Percentiles rank a stretch among this genome's conserved stretches.
These are phyloP conservation scores for Diplocarpon mali DNA, from an alignment of 2,329 filamentous ascomycete species.

Conservation along the genomic window DNA sequence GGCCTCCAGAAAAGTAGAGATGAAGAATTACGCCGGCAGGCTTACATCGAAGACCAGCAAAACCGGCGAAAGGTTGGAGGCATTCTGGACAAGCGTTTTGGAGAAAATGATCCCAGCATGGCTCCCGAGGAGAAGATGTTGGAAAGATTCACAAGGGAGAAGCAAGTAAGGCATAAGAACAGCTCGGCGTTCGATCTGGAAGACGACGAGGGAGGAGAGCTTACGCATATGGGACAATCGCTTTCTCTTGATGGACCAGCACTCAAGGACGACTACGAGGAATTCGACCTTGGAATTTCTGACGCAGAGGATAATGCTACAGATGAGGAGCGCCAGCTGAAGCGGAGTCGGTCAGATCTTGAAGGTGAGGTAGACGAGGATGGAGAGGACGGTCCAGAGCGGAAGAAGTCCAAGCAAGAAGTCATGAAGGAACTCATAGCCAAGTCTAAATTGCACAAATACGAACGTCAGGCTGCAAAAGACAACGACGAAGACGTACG, in stretches of 20 bases:
- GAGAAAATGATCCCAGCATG: constrained; percentile 91
- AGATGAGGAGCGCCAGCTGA: constrained; percentile 43
- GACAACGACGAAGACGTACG: constrained; percentile 87
- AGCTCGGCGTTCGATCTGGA: constrained; percentile 83
- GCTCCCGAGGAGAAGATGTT: constrained; percentile 85
- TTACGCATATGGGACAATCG: constrained; percentile 77
- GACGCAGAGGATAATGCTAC: constrained; percentile 47
- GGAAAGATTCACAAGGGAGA: constrained; percentile 82
- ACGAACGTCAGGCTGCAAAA: constrained; percentile 83
- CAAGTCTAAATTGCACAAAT: constrained; percentile 93
- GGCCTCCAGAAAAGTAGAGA: constrained; percentile 75
- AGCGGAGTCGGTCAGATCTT: constrained; percentile 42
- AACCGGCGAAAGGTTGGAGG: constrained; percentile 83
- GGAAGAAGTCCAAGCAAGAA: constrained; percentile 91
- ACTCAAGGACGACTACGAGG: constrained; percentile 64
- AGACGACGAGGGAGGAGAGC: constrained; percentile 54
- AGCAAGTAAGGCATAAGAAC: constrained; percentile 67
- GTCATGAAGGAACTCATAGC: constrained; percentile 97
- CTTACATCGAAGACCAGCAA: constrained; percentile 55
- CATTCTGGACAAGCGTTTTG: constrained; percentile 85
- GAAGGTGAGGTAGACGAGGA: constrained; percentile 40
- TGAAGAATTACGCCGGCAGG: constrained; percentile 52
- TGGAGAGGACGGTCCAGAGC: constrained; percentile 51
- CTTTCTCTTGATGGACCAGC: constrained; percentile 49
- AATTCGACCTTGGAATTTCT: constrained; percentile 53